Conservation (phyloP, 116 monocot genomes). For the Papilionanthe hybrid region DNA sequence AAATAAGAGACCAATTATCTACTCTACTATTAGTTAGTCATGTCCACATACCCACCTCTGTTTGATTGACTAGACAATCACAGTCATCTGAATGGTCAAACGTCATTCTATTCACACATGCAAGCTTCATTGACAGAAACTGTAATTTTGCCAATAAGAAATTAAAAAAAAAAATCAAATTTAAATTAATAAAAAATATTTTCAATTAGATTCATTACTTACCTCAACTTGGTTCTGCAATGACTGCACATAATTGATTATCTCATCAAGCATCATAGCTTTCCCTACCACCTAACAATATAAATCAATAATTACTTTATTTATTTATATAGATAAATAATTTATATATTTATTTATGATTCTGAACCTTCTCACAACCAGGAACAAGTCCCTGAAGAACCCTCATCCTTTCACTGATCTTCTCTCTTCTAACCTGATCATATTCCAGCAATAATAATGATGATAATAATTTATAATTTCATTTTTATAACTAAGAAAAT, state of each 20-base stretch:
- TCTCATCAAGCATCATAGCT: slow-evolving; percentile 37
- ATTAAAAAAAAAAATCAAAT: background rate
- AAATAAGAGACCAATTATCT: no score
- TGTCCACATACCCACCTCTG: slow-evolving; percentile 15
- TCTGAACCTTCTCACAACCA: slow-evolving; percentile 13
- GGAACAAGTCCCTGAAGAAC: slow-evolving; percentile 15
- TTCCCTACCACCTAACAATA: slow-evolving; percentile 29
- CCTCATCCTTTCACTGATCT: slow-evolving; percentile 15
- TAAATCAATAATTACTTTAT: background rate
- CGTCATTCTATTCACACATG: slow-evolving; percentile 20
- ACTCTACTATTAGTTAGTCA: background rate
- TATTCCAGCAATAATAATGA: background rate
- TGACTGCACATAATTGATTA: slow-evolving; percentile 41
- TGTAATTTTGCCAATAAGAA: slow-evolving; percentile 2
- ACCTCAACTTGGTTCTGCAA: slow-evolving; percentile 49
- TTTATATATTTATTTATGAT: no score
- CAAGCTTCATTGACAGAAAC: slow-evolving; percentile 53
- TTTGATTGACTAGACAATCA: slow-evolving; percentile 13
- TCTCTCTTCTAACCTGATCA: slow-evolving; percentile 15
- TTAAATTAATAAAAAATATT: no score
- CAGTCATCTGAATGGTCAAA: slow-evolving; percentile 15
- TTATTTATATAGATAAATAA: no score
- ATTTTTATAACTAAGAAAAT: background rate
- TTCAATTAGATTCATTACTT: background rate
- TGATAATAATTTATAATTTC: background rate